Evolutionary conservation across 805 yeast genomes (phyloP), one percentile per base, ranked within the genome.

Genomic region (Jamesozyma lodderae): DNA sequence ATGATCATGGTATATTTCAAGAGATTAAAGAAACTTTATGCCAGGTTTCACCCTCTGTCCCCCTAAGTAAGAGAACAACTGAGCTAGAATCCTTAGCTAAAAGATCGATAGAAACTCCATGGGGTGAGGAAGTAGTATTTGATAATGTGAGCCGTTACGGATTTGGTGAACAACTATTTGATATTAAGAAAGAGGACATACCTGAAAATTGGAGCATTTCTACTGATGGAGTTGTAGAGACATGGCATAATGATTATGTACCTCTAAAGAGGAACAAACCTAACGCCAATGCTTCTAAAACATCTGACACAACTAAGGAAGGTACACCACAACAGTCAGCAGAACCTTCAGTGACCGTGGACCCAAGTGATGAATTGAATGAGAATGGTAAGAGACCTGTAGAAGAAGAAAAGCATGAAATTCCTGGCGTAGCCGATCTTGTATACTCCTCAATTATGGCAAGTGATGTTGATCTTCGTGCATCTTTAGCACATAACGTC

Each of bases 401-500:
- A n/a, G 54, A 47, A 6, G 51, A 47, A 6, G 31, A 42, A 2
- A 36, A 37, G 10, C 38, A 42, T 27, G 55, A 50, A 4, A 44
- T 54, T 16, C 55, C 64, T 40, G 83, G 84, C 3, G 48, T 86
- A 13, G 72, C 82, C 2, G 78, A 73, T 41, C 64, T 87, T 75
- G 39, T 71, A 72, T 32, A 76, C 69, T 46, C 73, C 74, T 20
- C 66, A 70, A 41, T 69, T 71, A 35, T 65, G 69, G 40, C 71
- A 18, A 51, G 79, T 34, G 96, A 88, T 60, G 82, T 86, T 20
- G 94, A 83, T 64, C 66, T 83, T 47, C 71, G 94, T 42, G 81
- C 95, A 1, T 81, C 86, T 31, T 67, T 86, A 17, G 95, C 95
- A 0, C 90, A 86, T 60, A 87, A 87, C 54, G 79, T 88, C 38